These are phyloP conservation scores for Pichia sp. DNA, from an alignment of 1,139 yeast genomes.

Conservation along the genomic window DNA sequence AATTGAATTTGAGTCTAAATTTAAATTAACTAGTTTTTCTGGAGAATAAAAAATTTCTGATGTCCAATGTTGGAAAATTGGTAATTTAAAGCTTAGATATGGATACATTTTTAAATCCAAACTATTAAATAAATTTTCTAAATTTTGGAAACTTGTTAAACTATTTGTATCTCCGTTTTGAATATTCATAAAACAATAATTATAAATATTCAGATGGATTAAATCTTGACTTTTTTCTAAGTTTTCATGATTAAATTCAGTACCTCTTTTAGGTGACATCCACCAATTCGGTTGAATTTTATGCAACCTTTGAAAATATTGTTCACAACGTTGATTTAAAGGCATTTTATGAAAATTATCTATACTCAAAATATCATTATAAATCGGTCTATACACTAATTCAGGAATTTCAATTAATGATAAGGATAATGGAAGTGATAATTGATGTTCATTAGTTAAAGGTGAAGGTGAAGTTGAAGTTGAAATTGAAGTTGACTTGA, in stretches of 20 bases:
- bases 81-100: conserved; percentile 38
- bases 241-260: conserved; percentile 29
- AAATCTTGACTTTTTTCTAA: conserved; percentile 34
- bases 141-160: too few species aligned
- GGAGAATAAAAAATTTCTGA: conserved; percentile 31
- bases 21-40: neutral
- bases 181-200: conserved; percentile 35
- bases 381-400: conserved; percentile 3
- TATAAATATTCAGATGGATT: conserved; percentile 39
- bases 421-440: too few species aligned
- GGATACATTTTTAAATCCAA: conserved; percentile 42
- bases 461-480: neutral
- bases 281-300: conserved; percentile 29
- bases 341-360: neutral
- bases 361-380: neutral
- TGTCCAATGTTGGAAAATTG: conserved; percentile 42
- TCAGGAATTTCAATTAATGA: neutral
- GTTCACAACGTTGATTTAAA: conserved; percentile 22
- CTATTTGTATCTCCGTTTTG: too few species aligned
- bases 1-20: too few species aligned
- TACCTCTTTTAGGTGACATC: conserved; percentile 22
- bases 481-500: too few species aligned
- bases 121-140: too few species aligned
- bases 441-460: neutral
- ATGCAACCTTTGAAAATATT: conserved; percentile 29